Conservation (phyloP, 2,329 filamentous ascomycete genomes). For the Clarireedia sp. region DNA sequence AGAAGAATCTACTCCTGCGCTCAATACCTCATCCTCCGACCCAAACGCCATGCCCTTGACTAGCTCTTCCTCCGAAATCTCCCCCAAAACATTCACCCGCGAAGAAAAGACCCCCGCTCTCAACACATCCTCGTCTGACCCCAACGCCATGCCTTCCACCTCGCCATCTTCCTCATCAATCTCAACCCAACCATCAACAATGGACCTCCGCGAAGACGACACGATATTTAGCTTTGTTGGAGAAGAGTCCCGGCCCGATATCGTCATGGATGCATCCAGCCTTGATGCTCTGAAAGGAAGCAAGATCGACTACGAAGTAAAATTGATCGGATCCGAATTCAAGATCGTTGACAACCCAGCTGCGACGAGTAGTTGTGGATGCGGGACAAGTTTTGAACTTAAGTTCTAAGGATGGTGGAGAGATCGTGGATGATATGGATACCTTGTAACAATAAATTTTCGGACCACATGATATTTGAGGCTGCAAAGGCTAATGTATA, state of each 20-base stretch:
- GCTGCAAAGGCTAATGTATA: too few relatives aligned
- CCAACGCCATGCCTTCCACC: constrained; percentile 12
- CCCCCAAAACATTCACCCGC: too few relatives aligned
- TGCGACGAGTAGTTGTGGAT: constrained; percentile 91
- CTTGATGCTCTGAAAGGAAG: constrained; percentile 85
- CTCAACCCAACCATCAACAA: constrained; percentile 12
- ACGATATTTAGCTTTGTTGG: constrained; percentile 69
- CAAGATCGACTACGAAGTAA: constrained; percentile 93
- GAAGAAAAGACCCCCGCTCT: constrained; percentile 2
- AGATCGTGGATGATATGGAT: too few relatives aligned
- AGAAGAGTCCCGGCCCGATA: constrained; percentile 55
- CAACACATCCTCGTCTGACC: constrained; percentile 15
- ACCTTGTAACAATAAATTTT: too few relatives aligned
- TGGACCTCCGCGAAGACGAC: constrained; percentile 63
- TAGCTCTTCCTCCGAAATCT: background rate
- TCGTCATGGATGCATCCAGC: constrained; percentile 82
- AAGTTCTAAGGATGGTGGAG: constrained; percentile 38
- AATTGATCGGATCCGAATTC: constrained; percentile 91
- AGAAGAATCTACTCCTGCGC: constrained; percentile 14
- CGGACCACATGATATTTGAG: too few relatives aligned
- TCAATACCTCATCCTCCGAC: constrained; percentile 15
- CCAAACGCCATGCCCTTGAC: constrained; percentile 10
- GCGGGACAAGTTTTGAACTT: constrained; percentile 95
- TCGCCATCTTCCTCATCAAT: background rate
- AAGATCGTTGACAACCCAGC: constrained; percentile 91